These are phyloP conservation scores for Botrytis aclada DNA, from an alignment of 2,329 filamentous ascomycete species.

Conservation along the genomic window DNA sequence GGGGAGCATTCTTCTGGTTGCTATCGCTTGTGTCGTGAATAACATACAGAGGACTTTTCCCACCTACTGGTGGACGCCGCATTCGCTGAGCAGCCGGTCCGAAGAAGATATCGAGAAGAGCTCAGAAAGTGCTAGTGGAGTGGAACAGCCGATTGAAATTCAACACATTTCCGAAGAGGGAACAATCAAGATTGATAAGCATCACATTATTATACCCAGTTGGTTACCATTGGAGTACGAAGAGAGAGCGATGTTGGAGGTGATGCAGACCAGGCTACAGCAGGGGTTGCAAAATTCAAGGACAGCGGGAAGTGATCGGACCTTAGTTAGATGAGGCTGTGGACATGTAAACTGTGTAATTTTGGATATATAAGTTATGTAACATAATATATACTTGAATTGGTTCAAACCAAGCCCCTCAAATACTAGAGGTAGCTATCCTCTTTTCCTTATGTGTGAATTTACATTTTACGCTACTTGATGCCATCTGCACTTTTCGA, in stretches of 20 bases:
- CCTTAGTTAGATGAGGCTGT: constrained; percentile 15
- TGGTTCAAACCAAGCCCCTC: neutral
- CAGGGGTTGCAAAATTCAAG: constrained; percentile 1
- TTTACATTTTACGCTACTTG: neutral
- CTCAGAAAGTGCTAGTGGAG: neutral
- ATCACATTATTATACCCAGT: constrained; percentile 24
- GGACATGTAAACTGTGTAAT: neutral
- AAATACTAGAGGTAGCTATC: neutral
- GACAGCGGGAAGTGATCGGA: constrained; percentile 11
- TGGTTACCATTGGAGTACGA: constrained; percentile 29
- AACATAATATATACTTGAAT: neutral
- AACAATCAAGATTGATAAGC: constrained; percentile 23
- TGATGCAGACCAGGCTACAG: constrained; percentile 24
- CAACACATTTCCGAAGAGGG: neutral
- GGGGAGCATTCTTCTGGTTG: constrained; percentile 58
- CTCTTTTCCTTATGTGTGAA: neutral
- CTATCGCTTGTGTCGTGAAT: constrained; percentile 61
- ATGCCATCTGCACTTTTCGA: neutral
- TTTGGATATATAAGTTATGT: neutral
- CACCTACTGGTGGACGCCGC: constrained; percentile 54
- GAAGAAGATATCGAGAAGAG: constrained; percentile 15
- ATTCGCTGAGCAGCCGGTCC: neutral
- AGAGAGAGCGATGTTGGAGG: constrained; percentile 28
- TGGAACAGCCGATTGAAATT: neutral
- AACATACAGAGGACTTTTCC: constrained; percentile 65